phyloP scores from a whole-genome alignment of 352 stramenopile genomes.

The Globisporangium megalacanthum region DNA sequence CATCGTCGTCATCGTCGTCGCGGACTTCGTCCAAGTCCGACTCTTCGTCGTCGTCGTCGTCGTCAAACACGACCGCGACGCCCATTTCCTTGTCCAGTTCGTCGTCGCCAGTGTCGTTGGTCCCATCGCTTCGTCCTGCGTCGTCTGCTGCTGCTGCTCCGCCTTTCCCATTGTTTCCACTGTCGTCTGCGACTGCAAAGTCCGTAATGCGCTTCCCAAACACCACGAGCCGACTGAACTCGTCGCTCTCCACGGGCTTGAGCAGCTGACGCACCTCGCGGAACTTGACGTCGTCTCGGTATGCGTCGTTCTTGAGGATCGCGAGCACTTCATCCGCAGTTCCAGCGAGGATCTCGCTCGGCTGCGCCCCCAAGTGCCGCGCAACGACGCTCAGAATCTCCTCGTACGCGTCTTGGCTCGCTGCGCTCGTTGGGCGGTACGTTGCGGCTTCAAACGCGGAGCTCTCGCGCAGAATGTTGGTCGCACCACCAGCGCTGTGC shows the following conservation, averaged over 20 bases:
- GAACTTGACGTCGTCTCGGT: conserved; percentile 82
- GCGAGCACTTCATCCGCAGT: conserved; percentile 90
- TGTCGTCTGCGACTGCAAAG: conserved; percentile 49
- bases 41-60: conserved; percentile 94
- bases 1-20: conserved; percentile 53
- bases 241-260: conserved; percentile 61
- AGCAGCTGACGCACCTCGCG: conserved; percentile 84
- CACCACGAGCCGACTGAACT: conserved; percentile 81
- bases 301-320: conserved; percentile 90
- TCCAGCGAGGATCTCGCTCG: conserved; percentile 87
- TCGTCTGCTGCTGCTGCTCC: conserved; percentile 17
- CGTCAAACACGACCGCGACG: conserved; percentile 97
- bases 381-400: conserved; percentile 81
- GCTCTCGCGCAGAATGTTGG: conserved; percentile 69
- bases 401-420: conserved; percentile 88
- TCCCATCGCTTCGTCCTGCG: not conserved
- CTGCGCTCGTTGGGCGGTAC: conserved; percentile 85
- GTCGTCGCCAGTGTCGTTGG: conserved; percentile 40
- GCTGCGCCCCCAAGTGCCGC: conserved; percentile 78
- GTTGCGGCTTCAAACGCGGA: conserved; percentile 66
- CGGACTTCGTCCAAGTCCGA: conserved; percentile 91
- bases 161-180: no score
- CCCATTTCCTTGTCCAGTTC: conserved; percentile 97
- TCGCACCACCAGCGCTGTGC: conserved; percentile 21
- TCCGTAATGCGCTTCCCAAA: conserved; percentile 87